phyloP scores from a whole-genome alignment of 495 filamentous ascomycete genomes.

The Hypoxylon fuscum region DNA sequence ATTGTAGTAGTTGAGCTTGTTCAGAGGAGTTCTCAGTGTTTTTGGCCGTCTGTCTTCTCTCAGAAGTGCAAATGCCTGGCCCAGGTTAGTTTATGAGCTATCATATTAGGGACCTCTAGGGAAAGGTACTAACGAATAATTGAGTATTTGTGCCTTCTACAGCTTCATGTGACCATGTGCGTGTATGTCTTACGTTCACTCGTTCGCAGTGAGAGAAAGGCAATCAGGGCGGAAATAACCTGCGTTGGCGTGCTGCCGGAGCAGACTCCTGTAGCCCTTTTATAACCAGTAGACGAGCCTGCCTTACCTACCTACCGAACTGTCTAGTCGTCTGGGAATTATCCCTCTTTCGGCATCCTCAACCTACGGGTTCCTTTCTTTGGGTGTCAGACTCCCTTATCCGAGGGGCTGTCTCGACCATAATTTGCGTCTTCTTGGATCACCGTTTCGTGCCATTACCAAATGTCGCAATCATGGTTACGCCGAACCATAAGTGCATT shows the following conservation, averaged over 20 bases:
- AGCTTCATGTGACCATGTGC: slow-evolving; percentile 8
- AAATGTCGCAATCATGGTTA: slow-evolving; percentile 24
- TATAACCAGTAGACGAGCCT: slow-evolving; percentile 23
- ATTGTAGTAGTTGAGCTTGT: too few relatives aligned
- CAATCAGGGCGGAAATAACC: slow-evolving; percentile 19
- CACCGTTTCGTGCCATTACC: slow-evolving; percentile 18
- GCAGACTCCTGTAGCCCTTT: slow-evolving; percentile 21
- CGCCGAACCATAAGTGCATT: slow-evolving; percentile 5
- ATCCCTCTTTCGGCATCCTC: slow-evolving; percentile 7
- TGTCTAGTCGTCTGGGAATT: slow-evolving; percentile 17
- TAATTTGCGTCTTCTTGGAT: slow-evolving; percentile 22
- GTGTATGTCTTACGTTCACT: slow-evolving; percentile 23
- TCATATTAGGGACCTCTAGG: slow-evolving; percentile 28
- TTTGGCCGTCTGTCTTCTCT: slow-evolving; percentile 1
- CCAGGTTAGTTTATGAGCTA: slow-evolving; percentile 27
- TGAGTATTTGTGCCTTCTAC: slow-evolving; percentile 10
- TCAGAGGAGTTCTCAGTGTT: slow-evolving; percentile 2
- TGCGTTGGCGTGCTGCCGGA: slow-evolving; percentile 6
- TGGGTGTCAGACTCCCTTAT: slow-evolving; percentile 26
- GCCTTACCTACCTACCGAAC: background rate
- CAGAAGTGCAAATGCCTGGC: slow-evolving; percentile 8
- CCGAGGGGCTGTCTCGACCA: slow-evolving; percentile 34
- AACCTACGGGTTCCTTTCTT: slow-evolving; percentile 11
- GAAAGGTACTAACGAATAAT: slow-evolving; percentile 22
- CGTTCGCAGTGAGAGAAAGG: slow-evolving; percentile 2